These are phyloP conservation scores for Fusarium palustre DNA, from an alignment of 2,329 filamentous ascomycete species.

Conservation along the genomic window DNA sequence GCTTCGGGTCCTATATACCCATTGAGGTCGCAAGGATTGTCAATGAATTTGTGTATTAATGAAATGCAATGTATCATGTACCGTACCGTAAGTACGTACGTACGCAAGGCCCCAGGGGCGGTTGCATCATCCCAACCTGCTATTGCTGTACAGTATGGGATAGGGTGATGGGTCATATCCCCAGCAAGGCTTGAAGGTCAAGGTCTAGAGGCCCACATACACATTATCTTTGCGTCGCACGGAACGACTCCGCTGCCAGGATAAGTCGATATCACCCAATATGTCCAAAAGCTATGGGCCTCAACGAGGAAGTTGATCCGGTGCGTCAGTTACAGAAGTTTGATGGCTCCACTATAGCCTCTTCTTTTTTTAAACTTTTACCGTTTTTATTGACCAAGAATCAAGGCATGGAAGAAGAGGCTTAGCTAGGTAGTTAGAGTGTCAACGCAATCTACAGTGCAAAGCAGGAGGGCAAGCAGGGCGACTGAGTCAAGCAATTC, in stretches of 20 bases:
- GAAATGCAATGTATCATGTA: conserved; percentile 5
- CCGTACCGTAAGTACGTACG: conserved; percentile 5
- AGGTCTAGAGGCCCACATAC: not conserved
- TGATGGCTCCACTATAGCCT: conserved; percentile 12
- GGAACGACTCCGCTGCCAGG: conserved; percentile 25
- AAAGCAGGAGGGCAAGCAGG: not conserved
- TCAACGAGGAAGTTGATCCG: conserved; percentile 40
- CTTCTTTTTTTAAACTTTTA: not conserved
- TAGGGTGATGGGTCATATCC: not conserved
- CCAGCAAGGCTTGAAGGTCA: not conserved
- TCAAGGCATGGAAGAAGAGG: conserved; percentile 17
- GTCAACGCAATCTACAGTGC: conserved; percentile 27
- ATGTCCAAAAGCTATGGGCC: conserved; percentile 24
- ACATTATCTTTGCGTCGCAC: conserved; percentile 19
- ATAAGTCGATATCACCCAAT: conserved; percentile 32
- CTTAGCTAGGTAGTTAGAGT: too few species aligned
- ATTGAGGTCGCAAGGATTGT: conserved; percentile 28
- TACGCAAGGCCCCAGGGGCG: conserved; percentile 28
- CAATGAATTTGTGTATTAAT: conserved; percentile 13
- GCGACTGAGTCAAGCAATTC: not conserved
- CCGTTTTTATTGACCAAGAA: conserved; percentile 6
- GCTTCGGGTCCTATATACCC: conserved; percentile 39
- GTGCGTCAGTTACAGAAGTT: conserved; percentile 36
- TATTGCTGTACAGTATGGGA: not conserved
- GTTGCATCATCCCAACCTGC: conserved; percentile 41